Conservation (phyloP, 2,329 filamentous ascomycete genomes). For the Talaromyces albobiverticillius region DNA sequence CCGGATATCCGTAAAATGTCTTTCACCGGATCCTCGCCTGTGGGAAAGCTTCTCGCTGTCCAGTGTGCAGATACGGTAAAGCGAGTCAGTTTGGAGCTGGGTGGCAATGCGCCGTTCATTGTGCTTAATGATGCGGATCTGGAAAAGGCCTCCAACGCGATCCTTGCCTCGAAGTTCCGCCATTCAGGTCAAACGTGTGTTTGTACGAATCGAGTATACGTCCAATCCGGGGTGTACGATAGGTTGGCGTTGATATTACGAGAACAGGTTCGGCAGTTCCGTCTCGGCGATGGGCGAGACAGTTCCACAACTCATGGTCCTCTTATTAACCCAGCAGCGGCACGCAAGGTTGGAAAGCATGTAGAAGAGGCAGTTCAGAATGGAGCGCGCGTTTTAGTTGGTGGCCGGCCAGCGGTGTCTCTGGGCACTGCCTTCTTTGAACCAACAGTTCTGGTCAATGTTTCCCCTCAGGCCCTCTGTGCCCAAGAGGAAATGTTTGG, state of each 20-base stretch:
- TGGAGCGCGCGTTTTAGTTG: neutral
- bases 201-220: constrained; percentile 10
- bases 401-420: too few species aligned
- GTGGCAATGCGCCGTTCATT: constrained; percentile 36
- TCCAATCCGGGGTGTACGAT: neutral
- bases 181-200: constrained; percentile 23
- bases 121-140: neutral
- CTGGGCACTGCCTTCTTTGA: too few species aligned
- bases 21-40: constrained; percentile 27
- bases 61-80: constrained; percentile 38
- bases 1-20: constrained; percentile 77
- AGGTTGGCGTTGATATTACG: neutral
- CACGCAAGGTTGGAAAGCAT: neutral
- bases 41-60: constrained; percentile 27
- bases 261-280: too few species aligned
- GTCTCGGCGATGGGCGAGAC: too few species aligned
- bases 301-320: neutral
- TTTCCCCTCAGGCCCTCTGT: too few species aligned
- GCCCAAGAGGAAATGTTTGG: neutral
- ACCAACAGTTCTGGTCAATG: too few species aligned
- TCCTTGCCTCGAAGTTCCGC: constrained; percentile 55
- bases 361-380: neutral
- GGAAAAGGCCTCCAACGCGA: neutral
- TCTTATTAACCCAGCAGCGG: neutral
- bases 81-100: constrained; percentile 40